A percentile compares a stretch with the other conserved stretches of the same genome.
Conservation (phyloP, 352 stramenopile species). For the Pythium sp. region DNA sequence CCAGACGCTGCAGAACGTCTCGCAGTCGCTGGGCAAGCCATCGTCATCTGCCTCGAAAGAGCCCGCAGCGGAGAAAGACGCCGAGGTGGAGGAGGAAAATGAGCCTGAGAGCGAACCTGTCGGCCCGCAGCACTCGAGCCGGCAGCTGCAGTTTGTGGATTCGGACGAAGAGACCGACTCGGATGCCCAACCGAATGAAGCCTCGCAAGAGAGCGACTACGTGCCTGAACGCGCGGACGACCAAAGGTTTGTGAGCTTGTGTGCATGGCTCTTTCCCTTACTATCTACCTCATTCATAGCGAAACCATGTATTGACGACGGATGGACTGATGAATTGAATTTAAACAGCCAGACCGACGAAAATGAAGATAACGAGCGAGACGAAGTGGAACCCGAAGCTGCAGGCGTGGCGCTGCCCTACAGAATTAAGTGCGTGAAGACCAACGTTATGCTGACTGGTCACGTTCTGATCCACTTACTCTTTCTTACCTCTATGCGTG, state of each 20-base stretch:
- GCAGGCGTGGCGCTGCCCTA: neutral
- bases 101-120: constrained; percentile 2
- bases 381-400: neutral
- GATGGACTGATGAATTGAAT: neutral
- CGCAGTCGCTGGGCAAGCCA: constrained; percentile 19
- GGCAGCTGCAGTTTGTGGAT: constrained; percentile 33
- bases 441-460: neutral
- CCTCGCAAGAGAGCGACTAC: constrained; percentile 8
- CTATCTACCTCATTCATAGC: neutral
- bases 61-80: neutral
- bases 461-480: neutral
- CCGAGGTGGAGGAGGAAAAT: neutral
- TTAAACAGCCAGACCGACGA: neutral
- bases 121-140: constrained; percentile 5
- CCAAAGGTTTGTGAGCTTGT: constrained; percentile 1
- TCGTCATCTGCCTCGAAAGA: neutral
- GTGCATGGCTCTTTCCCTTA: too few species aligned
- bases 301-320: neutral
- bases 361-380: neutral
- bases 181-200: neutral
- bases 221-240: neutral
- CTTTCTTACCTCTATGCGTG: neutral
- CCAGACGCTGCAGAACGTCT: constrained; percentile 23
- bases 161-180: neutral
- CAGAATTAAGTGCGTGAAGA: neutral